Percentiles rank a stretch among this genome's conserved stretches.
These are phyloP conservation scores for Quercus bicolor DNA, from an alignment of 306 rosid genomes.

Conservation along the genomic window DNA sequence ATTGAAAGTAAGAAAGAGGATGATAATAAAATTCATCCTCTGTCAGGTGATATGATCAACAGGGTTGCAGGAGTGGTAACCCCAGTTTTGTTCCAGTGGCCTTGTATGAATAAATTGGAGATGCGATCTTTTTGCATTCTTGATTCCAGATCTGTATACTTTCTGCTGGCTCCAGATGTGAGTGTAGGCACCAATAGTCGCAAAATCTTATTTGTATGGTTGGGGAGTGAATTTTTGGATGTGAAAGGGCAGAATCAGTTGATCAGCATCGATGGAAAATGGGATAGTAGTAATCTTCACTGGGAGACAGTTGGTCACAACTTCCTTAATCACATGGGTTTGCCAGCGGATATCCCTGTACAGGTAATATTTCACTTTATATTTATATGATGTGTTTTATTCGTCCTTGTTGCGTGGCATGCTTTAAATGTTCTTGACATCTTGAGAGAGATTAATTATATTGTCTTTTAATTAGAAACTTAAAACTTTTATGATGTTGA, in stretches of 20 bases:
- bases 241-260: conserved; percentile 9
- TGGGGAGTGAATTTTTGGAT: conserved; percentile 29
- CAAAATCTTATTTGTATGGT: conserved; percentile 34
- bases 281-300: conserved; percentile 12
- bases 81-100: conserved; percentile 42
- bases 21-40: background rate
- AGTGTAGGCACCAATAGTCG: conserved; percentile 8
- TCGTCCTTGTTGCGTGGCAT: background rate
- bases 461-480: background rate
- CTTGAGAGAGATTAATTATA: background rate
- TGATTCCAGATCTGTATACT: conserved; percentile 35
- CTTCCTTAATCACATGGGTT: conserved; percentile 29
- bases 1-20: conserved; percentile 17
- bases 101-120: conserved; percentile 29
- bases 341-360: conserved; percentile 30
- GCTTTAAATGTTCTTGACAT: background rate
- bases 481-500: background rate
- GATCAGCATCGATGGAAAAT: background rate
- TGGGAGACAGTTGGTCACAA: conserved; percentile 30
- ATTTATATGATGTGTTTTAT: background rate
- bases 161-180: conserved; percentile 24
- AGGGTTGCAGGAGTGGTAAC: background rate
- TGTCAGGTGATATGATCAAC: conserved; percentile 1
- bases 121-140: conserved; percentile 16
- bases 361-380: conserved; percentile 28